A percentile compares a stretch with the other conserved stretches of the same genome.
These are phyloP conservation scores for Aspergillus ibericus DNA, from an alignment of 2,329 filamentous ascomycete species.

Conservation along the genomic window DNA sequence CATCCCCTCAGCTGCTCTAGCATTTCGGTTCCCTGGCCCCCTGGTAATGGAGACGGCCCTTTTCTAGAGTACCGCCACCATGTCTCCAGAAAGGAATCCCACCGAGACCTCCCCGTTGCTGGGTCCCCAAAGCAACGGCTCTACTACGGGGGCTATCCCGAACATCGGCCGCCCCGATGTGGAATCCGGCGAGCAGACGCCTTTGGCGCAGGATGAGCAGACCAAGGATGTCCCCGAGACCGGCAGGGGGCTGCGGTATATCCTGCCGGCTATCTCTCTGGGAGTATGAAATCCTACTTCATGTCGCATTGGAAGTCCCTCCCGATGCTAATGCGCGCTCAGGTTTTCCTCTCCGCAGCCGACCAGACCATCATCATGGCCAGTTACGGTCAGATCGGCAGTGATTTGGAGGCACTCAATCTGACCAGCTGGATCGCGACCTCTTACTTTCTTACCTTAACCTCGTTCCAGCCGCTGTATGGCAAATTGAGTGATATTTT, in stretches of 20 bases:
- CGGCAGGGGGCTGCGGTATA: slow-evolving; percentile 54
- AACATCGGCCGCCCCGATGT: slow-evolving; percentile 17
- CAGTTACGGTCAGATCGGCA: slow-evolving; percentile 77
- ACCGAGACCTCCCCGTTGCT: slow-evolving; percentile 51
- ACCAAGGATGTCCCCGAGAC: slow-evolving; percentile 46
- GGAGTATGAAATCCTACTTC: slow-evolving; percentile 48
- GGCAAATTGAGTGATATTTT: slow-evolving; percentile 63
- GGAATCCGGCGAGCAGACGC: slow-evolving; percentile 19
- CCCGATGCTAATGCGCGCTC: slow-evolving; percentile 18
- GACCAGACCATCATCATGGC: slow-evolving; percentile 77
- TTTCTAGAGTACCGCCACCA: slow-evolving; percentile 8
- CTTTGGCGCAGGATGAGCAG: slow-evolving; percentile 16
- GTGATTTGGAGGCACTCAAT: slow-evolving; percentile 71
- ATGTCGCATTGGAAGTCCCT: slow-evolving; percentile 6
- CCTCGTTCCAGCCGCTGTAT: slow-evolving; percentile 69
- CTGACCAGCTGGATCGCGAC: slow-evolving; percentile 75
- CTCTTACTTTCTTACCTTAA: slow-evolving; percentile 69
- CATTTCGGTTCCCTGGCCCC: background rate
- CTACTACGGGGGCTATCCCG: slow-evolving; percentile 26
- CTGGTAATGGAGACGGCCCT: slow-evolving; percentile 4
- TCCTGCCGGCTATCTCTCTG: slow-evolving; percentile 62
- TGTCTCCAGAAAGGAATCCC: slow-evolving; percentile 24
- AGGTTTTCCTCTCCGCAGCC: slow-evolving; percentile 71
- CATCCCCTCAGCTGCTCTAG: background rate
- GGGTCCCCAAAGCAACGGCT: slow-evolving; percentile 29